A percentile compares a stretch with the other conserved stretches of the same genome.
Conservation (phyloP, 208 protist species). For the Acanthamoeba castellanii region DNA sequence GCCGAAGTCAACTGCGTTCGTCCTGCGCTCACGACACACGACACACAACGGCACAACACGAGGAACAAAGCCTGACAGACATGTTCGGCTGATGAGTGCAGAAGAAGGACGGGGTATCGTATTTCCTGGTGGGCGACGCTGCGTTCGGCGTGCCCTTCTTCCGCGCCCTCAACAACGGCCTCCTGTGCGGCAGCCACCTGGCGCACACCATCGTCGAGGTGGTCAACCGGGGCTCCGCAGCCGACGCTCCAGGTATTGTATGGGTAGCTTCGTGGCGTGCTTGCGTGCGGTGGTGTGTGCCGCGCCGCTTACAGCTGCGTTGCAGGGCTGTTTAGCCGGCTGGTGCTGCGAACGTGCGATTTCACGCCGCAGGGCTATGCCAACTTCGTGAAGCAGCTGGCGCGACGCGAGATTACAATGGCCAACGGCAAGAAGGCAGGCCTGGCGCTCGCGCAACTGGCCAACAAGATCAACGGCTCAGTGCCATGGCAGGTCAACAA, state of each 20-base stretch:
- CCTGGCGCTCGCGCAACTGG: not conserved
- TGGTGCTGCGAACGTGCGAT: too few relatives aligned
- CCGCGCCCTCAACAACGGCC: not conserved
- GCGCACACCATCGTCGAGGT: not conserved
- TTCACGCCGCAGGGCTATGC: too few relatives aligned
- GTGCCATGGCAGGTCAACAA: not conserved
- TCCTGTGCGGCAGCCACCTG: constrained; percentile 13
- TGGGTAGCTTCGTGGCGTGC: too few relatives aligned
- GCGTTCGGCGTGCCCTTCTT: constrained; percentile 28
- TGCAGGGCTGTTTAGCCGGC: too few relatives aligned
- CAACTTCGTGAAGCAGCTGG: too few relatives aligned
- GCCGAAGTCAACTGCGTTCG: not conserved
- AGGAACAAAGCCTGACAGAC: too few relatives aligned
- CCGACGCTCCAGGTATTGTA: too few relatives aligned
- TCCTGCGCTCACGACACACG: too few relatives aligned
- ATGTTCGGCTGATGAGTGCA: not conserved
- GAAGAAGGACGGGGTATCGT: not conserved
- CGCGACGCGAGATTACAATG: too few relatives aligned
- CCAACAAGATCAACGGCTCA: constrained; percentile 19
- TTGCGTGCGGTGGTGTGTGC: not conserved
- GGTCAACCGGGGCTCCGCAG: not conserved
- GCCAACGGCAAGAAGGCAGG: too few relatives aligned
- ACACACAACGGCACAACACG: not conserved
- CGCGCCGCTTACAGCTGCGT: too few relatives aligned
- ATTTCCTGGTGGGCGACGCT: not conserved